Evolutionary conservation across 2,329 filamentous ascomycete species (phyloP), one percentile per base, ranked within the genome.

Genomic region (Penicillium sp.): DNA sequence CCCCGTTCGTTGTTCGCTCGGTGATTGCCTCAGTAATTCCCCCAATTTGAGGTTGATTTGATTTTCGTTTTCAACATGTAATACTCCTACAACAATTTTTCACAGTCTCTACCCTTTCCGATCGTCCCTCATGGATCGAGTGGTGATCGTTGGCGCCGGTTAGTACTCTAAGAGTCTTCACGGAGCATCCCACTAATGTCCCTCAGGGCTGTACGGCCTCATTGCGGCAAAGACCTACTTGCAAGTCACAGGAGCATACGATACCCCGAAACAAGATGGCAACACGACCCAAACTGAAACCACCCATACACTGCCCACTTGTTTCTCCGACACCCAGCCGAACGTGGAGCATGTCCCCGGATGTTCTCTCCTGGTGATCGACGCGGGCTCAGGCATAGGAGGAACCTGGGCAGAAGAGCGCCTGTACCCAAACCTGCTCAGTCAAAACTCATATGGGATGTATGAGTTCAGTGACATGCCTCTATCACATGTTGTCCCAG

Each of bases 141-240:
- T 70, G 10, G 60, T 69, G 8, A 64, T 70, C 10, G 65, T 69
- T 12, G 68, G 68, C 22, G 66, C 68, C 47, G 68, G 68, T 69
- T 17, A 35, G 61, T 56, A 19, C 9, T 15, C 19, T 3, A 28
- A 15, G 6, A 56, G 5, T n/a, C 4, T 17, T 24, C 13, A 53
- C 7, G 24, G 17, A 24, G 15, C 13, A 50, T 1, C 28, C 58
- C 66, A 33, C 64, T 49, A n/a, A 56, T 22, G 37, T 4, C n/a
- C 9, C 22, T 2, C 6, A 67, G 71, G 69, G 19, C 61, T 72
- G 24, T 70, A 73, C 30, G 72, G 72, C 24, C 67, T 73, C n/a
- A 66, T 73, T 28, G 65, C 68, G 9, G 72, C 72, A 2, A 74
- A 74, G 55, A 74, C 72, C 0, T 74, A 73, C 50, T 59, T 73